Evolutionary conservation across 2,329 filamentous ascomycete species (phyloP).

Genomic region (Dryadomyces sulphureus): DNA sequence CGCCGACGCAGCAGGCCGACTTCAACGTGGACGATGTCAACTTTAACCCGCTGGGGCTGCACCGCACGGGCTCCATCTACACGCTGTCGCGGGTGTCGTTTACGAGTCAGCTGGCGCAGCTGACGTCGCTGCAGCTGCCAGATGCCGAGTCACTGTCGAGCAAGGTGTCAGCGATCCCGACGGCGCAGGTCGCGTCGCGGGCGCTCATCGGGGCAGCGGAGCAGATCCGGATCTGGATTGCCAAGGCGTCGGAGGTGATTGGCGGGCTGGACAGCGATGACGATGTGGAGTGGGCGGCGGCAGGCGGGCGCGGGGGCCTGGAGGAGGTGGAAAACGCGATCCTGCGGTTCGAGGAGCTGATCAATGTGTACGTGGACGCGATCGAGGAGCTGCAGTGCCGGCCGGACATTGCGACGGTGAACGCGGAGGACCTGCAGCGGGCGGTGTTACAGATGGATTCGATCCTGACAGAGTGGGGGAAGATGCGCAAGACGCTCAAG

Average conservation of each 20-base stretch:
- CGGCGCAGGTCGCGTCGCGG: slow-evolving; percentile 67
- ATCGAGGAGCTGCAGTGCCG: slow-evolving; percentile 82
- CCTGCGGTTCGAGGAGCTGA: slow-evolving; percentile 69
- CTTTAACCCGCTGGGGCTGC: slow-evolving; percentile 51
- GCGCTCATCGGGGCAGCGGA: slow-evolving; percentile 78
- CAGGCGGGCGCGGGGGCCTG: slow-evolving; percentile 67
- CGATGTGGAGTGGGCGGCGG: slow-evolving; percentile 93
- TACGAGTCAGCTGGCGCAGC: slow-evolving; percentile 78
- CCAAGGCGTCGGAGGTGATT: slow-evolving; percentile 80
- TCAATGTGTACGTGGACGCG: slow-evolving; percentile 85
- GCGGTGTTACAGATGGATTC: slow-evolving; percentile 82
- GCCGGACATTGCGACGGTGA: slow-evolving; percentile 57
- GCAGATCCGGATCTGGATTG: slow-evolving; percentile 88
- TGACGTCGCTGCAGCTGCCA: slow-evolving; percentile 80
- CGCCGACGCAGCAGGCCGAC: slow-evolving; percentile 20
- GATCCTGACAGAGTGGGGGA: slow-evolving; percentile 71
- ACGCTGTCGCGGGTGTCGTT: slow-evolving; percentile 87
- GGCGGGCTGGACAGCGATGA: slow-evolving; percentile 84
- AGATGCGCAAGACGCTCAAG: slow-evolving; percentile 63
- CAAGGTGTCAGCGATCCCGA: slow-evolving; percentile 72
- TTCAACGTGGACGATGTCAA: slow-evolving; percentile 41
- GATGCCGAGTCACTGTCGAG: slow-evolving; percentile 71
- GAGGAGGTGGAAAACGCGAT: slow-evolving; percentile 63
- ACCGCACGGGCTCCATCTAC: slow-evolving; percentile 75
- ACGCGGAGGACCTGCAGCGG: slow-evolving; percentile 53